Percentiles rank a stretch among this genome's conserved stretches.
Evolutionary conservation across 2,329 filamentous ascomycete genomes (phyloP).

Genomic region (Ascochyta clinopodiicola): DNA sequence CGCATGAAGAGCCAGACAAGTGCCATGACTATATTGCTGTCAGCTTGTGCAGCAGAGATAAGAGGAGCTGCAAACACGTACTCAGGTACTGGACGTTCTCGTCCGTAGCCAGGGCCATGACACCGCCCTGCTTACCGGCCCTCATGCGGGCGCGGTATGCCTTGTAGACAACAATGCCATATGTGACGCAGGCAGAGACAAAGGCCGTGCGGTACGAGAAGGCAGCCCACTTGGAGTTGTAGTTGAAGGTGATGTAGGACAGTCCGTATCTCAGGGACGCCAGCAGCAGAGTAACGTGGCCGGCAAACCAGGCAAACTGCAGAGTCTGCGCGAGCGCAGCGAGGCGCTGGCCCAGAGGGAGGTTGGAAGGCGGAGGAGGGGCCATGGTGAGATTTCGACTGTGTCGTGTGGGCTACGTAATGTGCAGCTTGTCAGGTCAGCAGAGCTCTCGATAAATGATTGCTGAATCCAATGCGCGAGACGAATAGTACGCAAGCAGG

Average conservation of each 20-base stretch:
- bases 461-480: constrained; percentile 23
- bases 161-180: constrained; percentile 99
- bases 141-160: constrained; percentile 85
- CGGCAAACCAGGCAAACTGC: constrained; percentile 77
- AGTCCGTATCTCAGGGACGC: constrained; percentile 82
- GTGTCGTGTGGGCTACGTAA: constrained; percentile 39
- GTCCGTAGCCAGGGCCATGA: constrained; percentile 74
- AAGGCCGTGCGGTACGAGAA: constrained; percentile 92
- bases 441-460: constrained; percentile 23
- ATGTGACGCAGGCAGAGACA: constrained; percentile 85
- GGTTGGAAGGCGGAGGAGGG: constrained; percentile 72
- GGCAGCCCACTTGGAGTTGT: constrained; percentile 75
- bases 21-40: constrained; percentile 73
- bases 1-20: constrained; percentile 92
- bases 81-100: constrained; percentile 98
- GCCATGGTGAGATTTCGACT: constrained; percentile 61
- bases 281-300: constrained; percentile 85
- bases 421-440: constrained; percentile 36
- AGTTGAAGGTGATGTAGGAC: constrained; percentile 90
- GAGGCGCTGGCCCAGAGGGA: constrained; percentile 77
- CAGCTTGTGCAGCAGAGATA: constrained; percentile 24
- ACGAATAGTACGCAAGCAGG: constrained; percentile 18
- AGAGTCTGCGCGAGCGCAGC: constrained; percentile 83
- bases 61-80: constrained; percentile 59
- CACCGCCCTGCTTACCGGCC: constrained; percentile 70